Evolutionary conservation across 2,329 filamentous ascomycete species (phyloP).

Genomic region (Botrytis cinerea): DNA sequence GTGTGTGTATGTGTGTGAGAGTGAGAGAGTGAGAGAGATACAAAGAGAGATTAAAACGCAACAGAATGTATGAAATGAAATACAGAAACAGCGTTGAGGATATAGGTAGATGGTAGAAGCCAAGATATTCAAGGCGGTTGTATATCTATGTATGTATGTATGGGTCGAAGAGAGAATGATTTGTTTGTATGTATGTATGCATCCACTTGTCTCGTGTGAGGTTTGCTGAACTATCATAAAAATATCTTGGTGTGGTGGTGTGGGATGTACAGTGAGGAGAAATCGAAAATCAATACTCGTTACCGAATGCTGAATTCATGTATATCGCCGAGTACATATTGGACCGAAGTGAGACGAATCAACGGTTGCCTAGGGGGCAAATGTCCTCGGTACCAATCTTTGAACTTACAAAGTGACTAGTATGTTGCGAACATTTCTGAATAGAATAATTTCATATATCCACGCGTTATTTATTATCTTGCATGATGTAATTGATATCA

Average conservation of each 20-base stretch:
- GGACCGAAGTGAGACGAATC: neutral
- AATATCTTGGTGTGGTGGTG: neutral
- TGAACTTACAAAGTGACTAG: neutral
- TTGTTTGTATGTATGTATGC: neutral
- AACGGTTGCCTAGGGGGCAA: neutral
- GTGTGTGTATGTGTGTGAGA: no score
- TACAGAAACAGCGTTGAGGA: neutral
- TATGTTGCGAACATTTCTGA: neutral
- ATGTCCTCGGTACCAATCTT: conserved; percentile 1
- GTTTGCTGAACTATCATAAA: neutral
- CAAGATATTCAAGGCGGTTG: neutral
- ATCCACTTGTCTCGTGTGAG: neutral
- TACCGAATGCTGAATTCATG: neutral
- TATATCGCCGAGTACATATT: neutral
- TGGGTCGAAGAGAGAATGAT: neutral
- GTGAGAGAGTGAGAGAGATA: rapidly evolving
- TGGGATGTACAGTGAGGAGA: neutral
- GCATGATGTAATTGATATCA: neutral
- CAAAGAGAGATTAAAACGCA: neutral
- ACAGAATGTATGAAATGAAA: neutral
- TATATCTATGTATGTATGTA: no score
- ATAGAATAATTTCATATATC: neutral
- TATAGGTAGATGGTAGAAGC: neutral
- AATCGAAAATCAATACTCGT: neutral
- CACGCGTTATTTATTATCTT: neutral